A percentile compares a stretch with the other conserved stretches of the same genome.
phyloP scores from a whole-genome alignment of 495 filamentous ascomycete genomes.

The Talaromyces proteolyticus region DNA sequence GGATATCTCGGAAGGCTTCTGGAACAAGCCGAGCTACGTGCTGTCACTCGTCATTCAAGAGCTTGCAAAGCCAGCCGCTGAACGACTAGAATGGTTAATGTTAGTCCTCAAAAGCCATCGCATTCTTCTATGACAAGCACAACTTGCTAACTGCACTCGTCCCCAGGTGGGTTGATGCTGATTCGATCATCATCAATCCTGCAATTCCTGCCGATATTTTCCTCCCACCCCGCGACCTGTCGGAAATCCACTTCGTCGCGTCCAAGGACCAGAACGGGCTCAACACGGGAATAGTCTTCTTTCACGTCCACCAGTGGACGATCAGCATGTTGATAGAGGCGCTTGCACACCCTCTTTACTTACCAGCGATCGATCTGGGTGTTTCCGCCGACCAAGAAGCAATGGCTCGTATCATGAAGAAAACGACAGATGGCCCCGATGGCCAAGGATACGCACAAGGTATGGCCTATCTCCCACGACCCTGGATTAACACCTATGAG shows the following conservation, averaged over 20 bases:
- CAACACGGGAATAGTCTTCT: conserved; percentile 28
- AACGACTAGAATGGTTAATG: conserved; percentile 40
- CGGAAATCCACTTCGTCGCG: conserved; percentile 32
- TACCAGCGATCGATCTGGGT: conserved; percentile 20
- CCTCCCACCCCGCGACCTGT: conserved; percentile 33
- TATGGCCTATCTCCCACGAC: conserved; percentile 26
- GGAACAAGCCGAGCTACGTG: conserved; percentile 38
- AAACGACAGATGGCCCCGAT: conserved; percentile 12
- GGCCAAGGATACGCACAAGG: conserved; percentile 15
- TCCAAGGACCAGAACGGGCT: conserved; percentile 25
- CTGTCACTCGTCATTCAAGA: conserved; percentile 33
- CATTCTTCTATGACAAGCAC: neutral
- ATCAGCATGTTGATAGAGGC: conserved; percentile 26
- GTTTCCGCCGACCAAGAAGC: conserved; percentile 26
- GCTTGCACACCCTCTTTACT: conserved; percentile 24
- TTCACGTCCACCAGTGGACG: conserved; percentile 34
- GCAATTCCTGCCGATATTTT: conserved; percentile 36
- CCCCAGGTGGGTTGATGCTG: conserved; percentile 37
- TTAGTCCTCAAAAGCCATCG: conserved; percentile 10
- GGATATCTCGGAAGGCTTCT: conserved; percentile 26
- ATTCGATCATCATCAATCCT: conserved; percentile 35
- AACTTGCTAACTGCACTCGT: neutral
- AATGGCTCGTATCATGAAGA: conserved; percentile 22
- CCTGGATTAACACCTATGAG: conserved; percentile 35
- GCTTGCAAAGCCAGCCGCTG: conserved; percentile 25